Conservation (phyloP, 805 yeast genomes). For the Novakomyces olei region DNA sequence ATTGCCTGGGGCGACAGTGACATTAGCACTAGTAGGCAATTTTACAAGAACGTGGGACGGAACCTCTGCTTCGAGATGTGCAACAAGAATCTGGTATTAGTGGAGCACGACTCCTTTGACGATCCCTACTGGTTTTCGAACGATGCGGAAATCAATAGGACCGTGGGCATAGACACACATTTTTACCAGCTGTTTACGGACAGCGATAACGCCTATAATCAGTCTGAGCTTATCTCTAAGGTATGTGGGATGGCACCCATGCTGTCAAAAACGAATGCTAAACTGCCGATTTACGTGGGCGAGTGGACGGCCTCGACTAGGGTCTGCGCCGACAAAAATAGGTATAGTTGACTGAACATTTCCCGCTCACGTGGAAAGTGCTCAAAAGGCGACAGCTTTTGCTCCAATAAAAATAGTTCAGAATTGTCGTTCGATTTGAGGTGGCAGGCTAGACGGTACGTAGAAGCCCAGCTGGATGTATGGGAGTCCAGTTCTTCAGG, state of each 20-base stretch:
- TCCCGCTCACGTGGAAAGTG: conserved; percentile 75
- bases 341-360: conserved; percentile 70
- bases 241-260: no score
- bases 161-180: conserved; percentile 68
- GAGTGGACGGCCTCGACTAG: conserved; percentile 50
- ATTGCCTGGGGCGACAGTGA: conserved; percentile 22
- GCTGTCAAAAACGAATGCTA: no score
- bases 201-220: no score
- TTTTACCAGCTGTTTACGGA: conserved; percentile 56
- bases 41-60: conserved; percentile 44
- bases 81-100: background rate
- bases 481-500: conserved; percentile 41
- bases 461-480: conserved; percentile 83
- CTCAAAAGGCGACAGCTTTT: no score
- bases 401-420: conserved; percentile 33
- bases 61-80: conserved; percentile 37
- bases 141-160: no score
- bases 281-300: conserved; percentile 40
- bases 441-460: conserved; percentile 38
- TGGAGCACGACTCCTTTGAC: no score
- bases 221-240: no score
- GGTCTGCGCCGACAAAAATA: conserved; percentile 45
- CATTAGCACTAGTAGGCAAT: conserved; percentile 30
- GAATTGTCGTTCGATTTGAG: conserved; percentile 40
- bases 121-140: conserved; percentile 41